Percentiles rank a stretch among this genome's conserved stretches.
Conservation (phyloP, 495 filamentous ascomycete species). For the Talaromyces borbonicus region DNA sequence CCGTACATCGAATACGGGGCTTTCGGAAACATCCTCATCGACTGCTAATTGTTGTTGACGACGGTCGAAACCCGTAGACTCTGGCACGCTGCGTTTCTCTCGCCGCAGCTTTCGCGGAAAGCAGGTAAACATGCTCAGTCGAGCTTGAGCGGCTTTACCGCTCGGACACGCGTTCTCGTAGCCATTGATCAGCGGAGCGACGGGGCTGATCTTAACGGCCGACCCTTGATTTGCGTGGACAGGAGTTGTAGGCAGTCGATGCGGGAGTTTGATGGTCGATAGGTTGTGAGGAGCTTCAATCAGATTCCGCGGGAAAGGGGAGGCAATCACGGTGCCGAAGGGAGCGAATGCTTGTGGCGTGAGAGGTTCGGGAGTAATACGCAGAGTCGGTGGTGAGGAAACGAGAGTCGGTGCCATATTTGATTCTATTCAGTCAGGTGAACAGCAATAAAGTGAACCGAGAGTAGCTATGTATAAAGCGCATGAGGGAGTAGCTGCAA, state of each 20-base stretch:
- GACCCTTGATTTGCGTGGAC: slow-evolving; percentile 72
- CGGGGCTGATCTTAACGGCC: slow-evolving; percentile 74
- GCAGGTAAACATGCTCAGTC: slow-evolving; percentile 86
- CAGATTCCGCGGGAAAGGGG: slow-evolving; percentile 48
- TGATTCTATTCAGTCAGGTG: no score
- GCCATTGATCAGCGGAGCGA: slow-evolving; percentile 58
- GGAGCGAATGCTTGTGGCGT: slow-evolving; percentile 56
- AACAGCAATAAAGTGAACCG: no score
- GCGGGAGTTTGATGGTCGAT: slow-evolving; percentile 27
- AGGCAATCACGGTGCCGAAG: slow-evolving; percentile 77
- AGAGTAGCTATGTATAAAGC: no score
- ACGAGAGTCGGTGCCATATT: slow-evolving; percentile 24
- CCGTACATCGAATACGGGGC: slow-evolving; percentile 49
- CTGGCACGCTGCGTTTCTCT: slow-evolving; percentile 2
- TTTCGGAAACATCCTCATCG: slow-evolving; percentile 10
- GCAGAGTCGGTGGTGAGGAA: slow-evolving; percentile 13
- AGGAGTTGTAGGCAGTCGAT: slow-evolving; percentile 17
- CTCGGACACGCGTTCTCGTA: slow-evolving; percentile 56
- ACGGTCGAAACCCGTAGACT: not conserved
- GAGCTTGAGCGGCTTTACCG: slow-evolving; percentile 43
- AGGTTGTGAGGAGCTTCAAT: slow-evolving; percentile 33
- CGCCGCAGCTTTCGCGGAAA: slow-evolving; percentile 49
- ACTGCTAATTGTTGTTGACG: slow-evolving; percentile 11
- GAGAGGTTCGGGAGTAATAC: slow-evolving; percentile 47
- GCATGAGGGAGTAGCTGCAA: no score